A percentile compares a stretch with the other conserved stretches of the same genome.
Evolutionary conservation across 495 filamentous ascomycete genomes (phyloP).

Genomic region (Penicillium roqueforti): DNA sequence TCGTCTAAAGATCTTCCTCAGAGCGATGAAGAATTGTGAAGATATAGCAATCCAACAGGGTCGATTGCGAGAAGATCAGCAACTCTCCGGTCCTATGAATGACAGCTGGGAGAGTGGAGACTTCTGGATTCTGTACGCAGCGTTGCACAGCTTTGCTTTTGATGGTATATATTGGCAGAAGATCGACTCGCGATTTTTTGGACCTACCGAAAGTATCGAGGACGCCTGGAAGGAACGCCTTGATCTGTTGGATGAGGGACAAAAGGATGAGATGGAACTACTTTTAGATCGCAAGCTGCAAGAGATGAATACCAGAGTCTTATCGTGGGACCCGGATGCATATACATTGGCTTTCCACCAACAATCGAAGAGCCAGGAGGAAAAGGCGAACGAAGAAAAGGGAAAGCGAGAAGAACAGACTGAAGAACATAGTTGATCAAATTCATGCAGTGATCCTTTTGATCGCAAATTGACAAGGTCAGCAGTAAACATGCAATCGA

Average conservation of each 20-base stretch:
- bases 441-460: too few relatives aligned
- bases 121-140: neutral
- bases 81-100: neutral
- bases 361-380: neutral
- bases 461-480: too few relatives aligned
- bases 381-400: too few relatives aligned
- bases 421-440: too few relatives aligned
- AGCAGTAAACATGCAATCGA: too few relatives aligned
- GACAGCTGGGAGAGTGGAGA: neutral
- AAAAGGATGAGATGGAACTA: conserved; percentile 7
- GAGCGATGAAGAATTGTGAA: neutral
- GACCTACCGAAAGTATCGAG: neutral
- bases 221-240: conserved; percentile 9
- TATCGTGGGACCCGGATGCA: conserved; percentile 10
- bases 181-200: neutral
- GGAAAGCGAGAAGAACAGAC: too few relatives aligned
- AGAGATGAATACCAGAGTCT: neutral
- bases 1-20: neutral
- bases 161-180: neutral
- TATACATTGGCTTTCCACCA: neutral
- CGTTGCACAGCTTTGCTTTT: neutral
- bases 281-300: neutral
- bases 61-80: neutral
- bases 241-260: neutral
- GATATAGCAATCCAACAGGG: neutral